Percentiles rank a stretch among this genome's conserved stretches.
Evolutionary conservation across 1,284 basidiomycete species (phyloP).

Genomic region (Cryptococcus sp.): DNA sequence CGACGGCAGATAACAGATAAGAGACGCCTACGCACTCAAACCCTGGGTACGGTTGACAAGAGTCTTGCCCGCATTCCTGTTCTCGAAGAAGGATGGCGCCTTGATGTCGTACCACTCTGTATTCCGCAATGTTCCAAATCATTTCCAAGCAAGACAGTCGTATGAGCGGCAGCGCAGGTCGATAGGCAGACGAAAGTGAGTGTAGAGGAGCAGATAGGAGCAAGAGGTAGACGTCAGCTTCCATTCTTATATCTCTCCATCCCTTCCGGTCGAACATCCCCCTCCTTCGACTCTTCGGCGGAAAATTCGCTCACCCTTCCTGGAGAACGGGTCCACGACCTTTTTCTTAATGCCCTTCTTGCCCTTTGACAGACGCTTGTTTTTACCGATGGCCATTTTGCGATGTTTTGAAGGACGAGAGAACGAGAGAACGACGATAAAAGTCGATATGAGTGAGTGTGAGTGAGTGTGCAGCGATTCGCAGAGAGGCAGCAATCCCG

Average conservation of each 20-base stretch:
- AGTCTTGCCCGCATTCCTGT: constrained; percentile 96
- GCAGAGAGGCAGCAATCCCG: too few relatives aligned
- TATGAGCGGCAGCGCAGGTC: background rate
- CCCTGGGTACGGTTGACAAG: constrained; percentile 98
- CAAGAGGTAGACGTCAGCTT: constrained; percentile 1
- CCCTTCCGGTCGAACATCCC: background rate
- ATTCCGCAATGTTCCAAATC: too few relatives aligned
- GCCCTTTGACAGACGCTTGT: constrained; percentile 98
- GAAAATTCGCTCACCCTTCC: constrained; percentile 71
- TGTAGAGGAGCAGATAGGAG: background rate
- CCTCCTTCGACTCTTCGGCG: too few relatives aligned
- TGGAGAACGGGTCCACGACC: constrained; percentile 99
- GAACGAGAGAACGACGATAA: background rate
- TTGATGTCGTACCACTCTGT: constrained; percentile 99
- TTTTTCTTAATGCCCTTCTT: constrained; percentile 99
- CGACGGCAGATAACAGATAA: background rate
- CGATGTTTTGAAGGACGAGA: background rate
- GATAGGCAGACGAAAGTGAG: background rate
- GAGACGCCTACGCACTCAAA: constrained; percentile 70
- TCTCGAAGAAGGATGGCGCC: constrained; percentile 97
- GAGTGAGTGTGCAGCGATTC: too few relatives aligned
- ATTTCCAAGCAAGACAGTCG: too few relatives aligned
- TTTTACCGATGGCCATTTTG: constrained; percentile 92
- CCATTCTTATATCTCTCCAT: background rate
- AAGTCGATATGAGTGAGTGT: too few relatives aligned